Evolutionary conservation across 2,329 filamentous ascomycete genomes (phyloP).

Genomic region (Alternaria gansuensis): DNA sequence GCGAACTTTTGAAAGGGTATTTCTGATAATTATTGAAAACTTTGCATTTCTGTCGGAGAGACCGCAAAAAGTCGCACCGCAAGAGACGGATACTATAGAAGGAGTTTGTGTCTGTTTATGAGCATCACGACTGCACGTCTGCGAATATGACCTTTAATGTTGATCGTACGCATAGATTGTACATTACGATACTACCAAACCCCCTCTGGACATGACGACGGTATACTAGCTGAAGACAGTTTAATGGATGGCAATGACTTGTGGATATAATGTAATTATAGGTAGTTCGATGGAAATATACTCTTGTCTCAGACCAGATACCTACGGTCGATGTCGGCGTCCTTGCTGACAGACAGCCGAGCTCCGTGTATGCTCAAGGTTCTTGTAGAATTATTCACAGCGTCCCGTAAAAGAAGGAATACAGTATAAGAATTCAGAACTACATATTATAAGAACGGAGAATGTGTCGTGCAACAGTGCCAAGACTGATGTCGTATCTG

Average conservation of each 20-base stretch:
- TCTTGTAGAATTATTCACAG: no score
- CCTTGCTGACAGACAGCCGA: background rate
- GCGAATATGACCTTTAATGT: background rate
- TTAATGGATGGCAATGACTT: background rate
- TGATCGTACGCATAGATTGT: slow-evolving; percentile 3
- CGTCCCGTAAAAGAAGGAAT: no score
- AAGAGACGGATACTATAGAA: background rate
- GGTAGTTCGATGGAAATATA: background rate
- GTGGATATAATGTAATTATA: background rate
- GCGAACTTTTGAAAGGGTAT: background rate
- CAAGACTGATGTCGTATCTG: background rate
- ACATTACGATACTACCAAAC: background rate
- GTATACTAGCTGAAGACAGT: background rate
- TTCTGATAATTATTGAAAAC: background rate
- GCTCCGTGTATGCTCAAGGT: background rate
- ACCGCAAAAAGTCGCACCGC: background rate
- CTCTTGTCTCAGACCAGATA: background rate
- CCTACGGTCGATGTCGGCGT: background rate
- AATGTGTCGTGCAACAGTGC: no score
- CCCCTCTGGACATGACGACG: background rate
- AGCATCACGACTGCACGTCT: background rate
- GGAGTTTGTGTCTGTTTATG: background rate
- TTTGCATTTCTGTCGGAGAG: background rate
- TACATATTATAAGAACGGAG: no score
- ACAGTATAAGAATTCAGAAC: no score